Conservation (phyloP, 140 eudicot genomes). For the Anethum foeniculum region DNA sequence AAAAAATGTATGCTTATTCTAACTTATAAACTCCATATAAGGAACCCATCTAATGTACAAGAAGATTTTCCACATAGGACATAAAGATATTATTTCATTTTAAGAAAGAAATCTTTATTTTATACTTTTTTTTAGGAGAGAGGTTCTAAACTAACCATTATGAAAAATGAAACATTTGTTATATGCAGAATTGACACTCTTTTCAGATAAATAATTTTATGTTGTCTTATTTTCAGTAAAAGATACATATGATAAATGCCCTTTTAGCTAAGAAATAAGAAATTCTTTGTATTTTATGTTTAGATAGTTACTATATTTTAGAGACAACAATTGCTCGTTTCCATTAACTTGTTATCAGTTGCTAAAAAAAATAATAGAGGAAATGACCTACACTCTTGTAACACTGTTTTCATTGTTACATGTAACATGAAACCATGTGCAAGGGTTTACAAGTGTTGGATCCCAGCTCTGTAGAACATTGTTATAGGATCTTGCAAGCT, state of each 20-base stretch:
- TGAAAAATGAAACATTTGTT: no score
- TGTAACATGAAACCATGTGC: slow-evolving; percentile 17
- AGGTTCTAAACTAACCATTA: no score
- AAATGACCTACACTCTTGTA: slow-evolving; percentile 10
- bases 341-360: not conserved
- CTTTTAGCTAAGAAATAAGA: not conserved
- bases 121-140: no score
- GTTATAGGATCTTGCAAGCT: slow-evolving; percentile 17
- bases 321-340: not conserved
- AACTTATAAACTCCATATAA: no score
- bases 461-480: slow-evolving; percentile 19
- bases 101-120: no score
- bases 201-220: no score
- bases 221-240: not conserved
- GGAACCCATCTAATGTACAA: no score
- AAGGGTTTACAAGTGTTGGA: slow-evolving; percentile 13
- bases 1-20: no score
- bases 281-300: not conserved
- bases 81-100: no score
- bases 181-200: no score
- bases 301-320: not conserved
- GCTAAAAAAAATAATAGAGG: not conserved
- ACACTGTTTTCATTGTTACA: slow-evolving; percentile 15
- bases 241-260: not conserved
- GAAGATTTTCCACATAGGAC: no score